phyloP scores from a whole-genome alignment of 257 asterid genomes.

The Osmanthus fragrans region DNA sequence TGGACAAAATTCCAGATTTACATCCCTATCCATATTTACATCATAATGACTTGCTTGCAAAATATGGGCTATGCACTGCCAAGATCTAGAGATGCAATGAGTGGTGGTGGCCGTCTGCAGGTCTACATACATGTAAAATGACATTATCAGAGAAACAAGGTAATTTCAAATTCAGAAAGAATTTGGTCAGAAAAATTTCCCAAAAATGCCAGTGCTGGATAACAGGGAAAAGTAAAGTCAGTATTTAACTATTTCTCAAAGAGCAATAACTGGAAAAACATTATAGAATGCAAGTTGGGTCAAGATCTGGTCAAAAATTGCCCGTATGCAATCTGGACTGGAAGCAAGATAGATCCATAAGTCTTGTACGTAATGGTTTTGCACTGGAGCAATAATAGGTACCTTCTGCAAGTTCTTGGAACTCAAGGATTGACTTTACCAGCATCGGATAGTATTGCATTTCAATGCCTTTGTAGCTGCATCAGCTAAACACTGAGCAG shows the following conservation, averaged over 20 bases:
- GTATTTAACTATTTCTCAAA: background rate
- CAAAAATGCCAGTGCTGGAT: background rate
- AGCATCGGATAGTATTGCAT: constrained; percentile 55
- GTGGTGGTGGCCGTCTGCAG: background rate
- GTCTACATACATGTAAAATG: background rate
- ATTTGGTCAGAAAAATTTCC: no score
- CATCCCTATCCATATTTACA: constrained; percentile 24
- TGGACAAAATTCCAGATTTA: constrained; percentile 30
- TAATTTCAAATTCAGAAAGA: no score
- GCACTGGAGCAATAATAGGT: background rate
- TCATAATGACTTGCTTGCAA: constrained; percentile 13
- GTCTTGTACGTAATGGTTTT: background rate
- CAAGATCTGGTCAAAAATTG: no score
- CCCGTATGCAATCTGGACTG: background rate
- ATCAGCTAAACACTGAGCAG: constrained; percentile 77
- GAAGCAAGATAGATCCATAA: background rate
- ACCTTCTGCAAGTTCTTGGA: constrained; percentile 2
- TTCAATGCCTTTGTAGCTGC: constrained; percentile 24
- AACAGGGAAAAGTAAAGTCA: no score
- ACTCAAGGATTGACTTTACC: constrained; percentile 58
- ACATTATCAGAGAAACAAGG: no score
- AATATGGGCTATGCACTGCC: background rate
- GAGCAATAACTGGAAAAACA: no score
- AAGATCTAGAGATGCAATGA: background rate
- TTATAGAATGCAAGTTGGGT: no score